phyloP scores from a whole-genome alignment of 1,139 yeast genomes.

The Yamadazyma jaroonii region DNA sequence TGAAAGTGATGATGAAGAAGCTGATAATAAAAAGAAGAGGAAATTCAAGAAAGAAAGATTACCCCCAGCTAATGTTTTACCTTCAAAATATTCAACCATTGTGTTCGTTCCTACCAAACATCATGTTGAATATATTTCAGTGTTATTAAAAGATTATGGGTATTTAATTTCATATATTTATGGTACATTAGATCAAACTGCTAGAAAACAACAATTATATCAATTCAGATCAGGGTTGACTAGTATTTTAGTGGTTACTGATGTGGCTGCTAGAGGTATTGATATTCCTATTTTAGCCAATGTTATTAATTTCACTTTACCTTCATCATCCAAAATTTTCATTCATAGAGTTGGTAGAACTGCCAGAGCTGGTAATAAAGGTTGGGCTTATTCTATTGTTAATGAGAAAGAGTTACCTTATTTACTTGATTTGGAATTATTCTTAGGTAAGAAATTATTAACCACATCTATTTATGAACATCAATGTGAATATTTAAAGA shows the following conservation, averaged over 20 bases:
- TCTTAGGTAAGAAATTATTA: conserved; percentile 78
- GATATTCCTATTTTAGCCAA: conserved; percentile 96
- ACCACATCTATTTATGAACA: conserved; percentile 69
- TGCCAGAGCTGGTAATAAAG: conserved; percentile 97
- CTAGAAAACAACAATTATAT: conserved; percentile 84
- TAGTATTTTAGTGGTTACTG: conserved; percentile 86
- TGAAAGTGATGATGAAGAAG: conserved; percentile 40
- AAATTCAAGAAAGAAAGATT: conserved; percentile 53
- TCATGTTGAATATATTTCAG: conserved; percentile 88
- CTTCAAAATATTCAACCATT: conserved; percentile 83
- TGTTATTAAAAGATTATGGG: conserved; percentile 69
- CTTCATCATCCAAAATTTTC: conserved; percentile 89
- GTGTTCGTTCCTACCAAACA: conserved; percentile 96
- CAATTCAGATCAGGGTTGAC: conserved; percentile 85
- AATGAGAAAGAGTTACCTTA: conserved; percentile 87
- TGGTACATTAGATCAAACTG: conserved; percentile 93
- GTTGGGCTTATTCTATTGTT: conserved; percentile 95
- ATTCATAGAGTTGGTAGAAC: conserved; percentile 98
- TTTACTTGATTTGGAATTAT: conserved; percentile 83
- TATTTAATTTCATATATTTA: conserved; percentile 86
- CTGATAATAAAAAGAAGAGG: conserved; percentile 30
- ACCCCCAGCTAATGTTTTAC: conserved; percentile 79
- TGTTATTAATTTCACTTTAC: conserved; percentile 86
- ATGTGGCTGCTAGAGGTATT: conserved; percentile 99
- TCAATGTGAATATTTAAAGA: conserved; percentile 49